phyloP scores from a whole-genome alignment of 805 yeast species.

The Dipodascus geniculatus region DNA sequence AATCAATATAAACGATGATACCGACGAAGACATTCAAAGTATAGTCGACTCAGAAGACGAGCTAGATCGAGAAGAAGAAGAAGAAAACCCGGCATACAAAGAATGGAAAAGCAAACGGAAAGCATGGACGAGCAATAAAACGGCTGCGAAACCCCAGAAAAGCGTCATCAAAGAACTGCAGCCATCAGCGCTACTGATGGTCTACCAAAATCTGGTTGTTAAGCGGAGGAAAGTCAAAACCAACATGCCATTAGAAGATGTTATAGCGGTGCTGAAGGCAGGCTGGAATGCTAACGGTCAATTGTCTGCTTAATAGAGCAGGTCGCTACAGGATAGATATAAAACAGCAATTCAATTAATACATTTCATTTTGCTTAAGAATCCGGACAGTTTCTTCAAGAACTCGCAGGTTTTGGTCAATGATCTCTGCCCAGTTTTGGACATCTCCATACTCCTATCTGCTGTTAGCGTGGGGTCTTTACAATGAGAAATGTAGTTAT shows the following conservation, averaged over 20 bases:
- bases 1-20: conserved; percentile 10
- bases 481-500: not conserved
- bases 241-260: conserved; percentile 66
- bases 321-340: no score
- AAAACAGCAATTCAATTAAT: no score
- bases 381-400: conserved; percentile 44
- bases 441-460: conserved; percentile 28
- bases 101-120: conserved; percentile 62
- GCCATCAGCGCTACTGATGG: conserved; percentile 25
- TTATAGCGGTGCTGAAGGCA: conserved; percentile 56
- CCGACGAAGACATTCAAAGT: conserved; percentile 6
- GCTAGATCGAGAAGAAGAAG: conserved; percentile 23
- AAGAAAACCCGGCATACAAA: conserved; percentile 41
- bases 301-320: conserved; percentile 34
- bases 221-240: conserved; percentile 55
- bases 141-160: conserved; percentile 14
- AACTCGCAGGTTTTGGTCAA: conserved; percentile 64
- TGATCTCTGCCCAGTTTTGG: conserved; percentile 49
- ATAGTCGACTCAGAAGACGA: conserved; percentile 6
- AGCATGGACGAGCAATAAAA: conserved; percentile 41
- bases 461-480: not conserved
- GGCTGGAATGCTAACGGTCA: conserved; percentile 78
- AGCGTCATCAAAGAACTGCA: conserved; percentile 21
- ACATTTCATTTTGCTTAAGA: conserved; percentile 22
- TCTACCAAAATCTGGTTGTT: conserved; percentile 60